Base-by-base conservation (phyloP, 805 yeast genomes). In the Ogataea degrootiae region DNA sequence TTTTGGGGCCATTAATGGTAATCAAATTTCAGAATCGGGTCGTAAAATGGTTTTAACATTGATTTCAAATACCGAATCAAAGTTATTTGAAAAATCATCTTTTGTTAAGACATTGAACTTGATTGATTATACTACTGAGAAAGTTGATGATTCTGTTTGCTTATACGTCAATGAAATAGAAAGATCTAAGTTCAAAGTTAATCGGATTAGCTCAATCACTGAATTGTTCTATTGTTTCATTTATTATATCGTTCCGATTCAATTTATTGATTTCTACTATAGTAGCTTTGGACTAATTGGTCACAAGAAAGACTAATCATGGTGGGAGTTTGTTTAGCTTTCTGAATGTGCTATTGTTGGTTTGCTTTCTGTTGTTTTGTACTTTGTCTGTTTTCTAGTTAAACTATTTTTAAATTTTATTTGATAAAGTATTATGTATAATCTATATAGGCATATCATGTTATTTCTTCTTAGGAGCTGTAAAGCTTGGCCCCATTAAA, bases 391-490 rank as follows among this genome's bases (percentile, higher is more conserved):
- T 19, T 36, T 36, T 21, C 21, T 34, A 8, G 17, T 36, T 16
- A n/a, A 16, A 6, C 19, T 36, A 23, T 39, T 29, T 26, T 17
- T 26, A 2, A 9, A 8, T 26, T 36, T 17, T 12, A 26, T 23
- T 36, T 6, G 5, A 11, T 29, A 17, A 29, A 16, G 34, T 31
- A 31, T 34, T 22, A 31, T 35, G 17, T 37, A 31, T 36, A 16
- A 21, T 84, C 75, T 61, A 68, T 83, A 62, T 62, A 77, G 44
- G 73, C 14, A 41, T 36, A 15, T 34, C 34, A n/a, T 42, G 34
- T 23, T 55, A 49, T 40, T 39, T 6, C 11, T 26, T 8, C 11
- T 9, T 26, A 9, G 12, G 31, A 26, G 31, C 11, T 26, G 31
- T 44, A 22, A 59, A 58, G 7, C 34, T 31, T 14, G 63, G 62